Conservation (phyloP, 2,329 filamentous ascomycete genomes). For the Monosporascus sp. region DNA sequence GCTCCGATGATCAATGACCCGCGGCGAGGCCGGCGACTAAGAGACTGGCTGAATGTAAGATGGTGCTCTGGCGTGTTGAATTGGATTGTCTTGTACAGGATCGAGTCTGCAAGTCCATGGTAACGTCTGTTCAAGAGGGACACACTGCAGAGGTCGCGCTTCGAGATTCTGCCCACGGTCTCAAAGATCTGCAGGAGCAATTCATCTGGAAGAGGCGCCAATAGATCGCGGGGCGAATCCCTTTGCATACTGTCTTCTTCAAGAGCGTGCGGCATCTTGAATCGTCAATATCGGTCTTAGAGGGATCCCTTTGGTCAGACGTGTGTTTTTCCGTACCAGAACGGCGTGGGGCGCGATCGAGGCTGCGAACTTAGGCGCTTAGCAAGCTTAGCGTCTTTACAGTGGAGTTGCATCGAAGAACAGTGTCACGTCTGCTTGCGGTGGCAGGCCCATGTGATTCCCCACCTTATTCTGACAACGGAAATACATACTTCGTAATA, state of each 20-base stretch:
- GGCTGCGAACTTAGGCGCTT: no score
- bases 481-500: no score
- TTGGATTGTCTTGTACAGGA: slow-evolving; percentile 41
- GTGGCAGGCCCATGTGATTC: no score
- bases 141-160: slow-evolving; percentile 37
- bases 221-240: slow-evolving; percentile 5
- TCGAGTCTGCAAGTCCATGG: slow-evolving; percentile 39
- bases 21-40: slow-evolving; percentile 38
- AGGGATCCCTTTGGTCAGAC: no score
- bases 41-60: slow-evolving; percentile 42
- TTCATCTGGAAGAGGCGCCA: slow-evolving; percentile 32
- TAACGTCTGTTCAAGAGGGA: slow-evolving; percentile 37
- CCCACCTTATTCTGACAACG: no score
- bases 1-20: slow-evolving; percentile 42
- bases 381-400: no score
- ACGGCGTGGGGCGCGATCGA: no score
- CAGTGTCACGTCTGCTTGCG: no score
- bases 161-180: slow-evolving; percentile 23
- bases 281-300: no score
- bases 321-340: no score
- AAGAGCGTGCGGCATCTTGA: background rate
- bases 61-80: slow-evolving; percentile 44
- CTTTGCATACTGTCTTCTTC: background rate
- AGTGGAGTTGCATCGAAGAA: no score
- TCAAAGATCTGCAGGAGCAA: slow-evolving; percentile 37